phyloP scores from a whole-genome alignment of 768 basidiomycete species.

The Filobasidium wieringae region DNA sequence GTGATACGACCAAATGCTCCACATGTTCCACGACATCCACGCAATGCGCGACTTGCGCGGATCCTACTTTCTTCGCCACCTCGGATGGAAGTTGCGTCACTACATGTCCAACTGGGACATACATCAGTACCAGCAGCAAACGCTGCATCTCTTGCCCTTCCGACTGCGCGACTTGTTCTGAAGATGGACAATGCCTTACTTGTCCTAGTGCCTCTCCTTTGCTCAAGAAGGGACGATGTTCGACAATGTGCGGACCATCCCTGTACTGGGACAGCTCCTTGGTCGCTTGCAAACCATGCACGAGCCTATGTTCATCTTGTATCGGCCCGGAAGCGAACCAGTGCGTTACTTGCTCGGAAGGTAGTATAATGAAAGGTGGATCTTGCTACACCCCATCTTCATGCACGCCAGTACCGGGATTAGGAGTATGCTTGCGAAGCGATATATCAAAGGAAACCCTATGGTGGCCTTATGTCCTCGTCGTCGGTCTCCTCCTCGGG shows the following conservation, averaged over 20 bases:
- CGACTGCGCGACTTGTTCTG: constrained; percentile 28
- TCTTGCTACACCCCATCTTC: constrained; percentile 16
- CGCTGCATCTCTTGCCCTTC: constrained; percentile 28
- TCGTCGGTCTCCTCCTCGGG: constrained; percentile 12
- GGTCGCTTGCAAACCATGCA: constrained; percentile 23
- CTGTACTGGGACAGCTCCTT: constrained; percentile 22
- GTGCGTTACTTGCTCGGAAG: constrained; percentile 30
- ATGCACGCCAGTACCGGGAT: constrained; percentile 16
- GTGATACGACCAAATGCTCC: constrained; percentile 24
- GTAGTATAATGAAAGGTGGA: constrained; percentile 21
- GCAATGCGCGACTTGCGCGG: constrained; percentile 25
- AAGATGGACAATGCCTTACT: constrained; percentile 15
- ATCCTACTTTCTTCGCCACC: constrained; percentile 17
- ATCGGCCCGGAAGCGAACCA: constrained; percentile 5
- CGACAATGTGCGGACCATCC: constrained; percentile 20
- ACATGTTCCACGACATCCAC: constrained; percentile 24
- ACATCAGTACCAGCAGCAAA: constrained; percentile 12
- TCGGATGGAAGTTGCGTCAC: constrained; percentile 19
- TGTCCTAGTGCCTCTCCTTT: constrained; percentile 25
- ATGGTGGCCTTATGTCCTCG: constrained; percentile 17
- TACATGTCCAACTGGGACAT: constrained; percentile 23
- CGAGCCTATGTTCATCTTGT: constrained; percentile 24
- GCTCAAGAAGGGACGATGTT: constrained; percentile 23
- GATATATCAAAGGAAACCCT: neutral
- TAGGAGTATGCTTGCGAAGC: constrained; percentile 20